Percentiles rank a stretch among this genome's conserved stretches.
phyloP scores from a whole-genome alignment of 495 filamentous ascomycete genomes.

The Xylaria scruposa region DNA sequence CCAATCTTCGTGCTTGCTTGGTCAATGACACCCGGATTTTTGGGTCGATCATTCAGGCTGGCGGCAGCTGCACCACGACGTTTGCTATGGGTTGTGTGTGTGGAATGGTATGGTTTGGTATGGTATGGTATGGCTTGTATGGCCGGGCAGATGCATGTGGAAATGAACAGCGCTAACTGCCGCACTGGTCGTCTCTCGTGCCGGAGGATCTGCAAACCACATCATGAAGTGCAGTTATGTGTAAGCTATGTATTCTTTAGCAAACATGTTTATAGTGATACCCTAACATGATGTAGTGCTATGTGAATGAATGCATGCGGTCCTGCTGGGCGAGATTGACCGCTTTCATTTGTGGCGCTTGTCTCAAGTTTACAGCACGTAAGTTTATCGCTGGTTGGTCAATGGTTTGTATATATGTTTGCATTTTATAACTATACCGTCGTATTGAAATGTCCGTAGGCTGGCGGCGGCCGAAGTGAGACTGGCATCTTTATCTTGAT shows the following conservation, averaged over 20 bases:
- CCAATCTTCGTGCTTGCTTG: slow-evolving; percentile 8
- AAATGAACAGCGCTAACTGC: slow-evolving; percentile 25
- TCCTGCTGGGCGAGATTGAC: slow-evolving; percentile 11
- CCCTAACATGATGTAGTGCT: background rate
- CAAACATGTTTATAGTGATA: background rate
- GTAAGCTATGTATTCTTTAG: background rate
- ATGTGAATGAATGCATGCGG: background rate
- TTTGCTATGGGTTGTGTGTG: slow-evolving; percentile 10
- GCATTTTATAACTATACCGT: background rate
- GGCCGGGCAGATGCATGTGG: slow-evolving; percentile 16
- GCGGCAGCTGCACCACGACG: slow-evolving; percentile 1
- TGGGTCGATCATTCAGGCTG: slow-evolving; percentile 9
- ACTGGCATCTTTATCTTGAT: background rate
- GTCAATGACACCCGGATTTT: background rate
- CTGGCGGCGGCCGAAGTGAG: background rate
- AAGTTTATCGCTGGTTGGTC: background rate
- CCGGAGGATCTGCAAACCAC: slow-evolving; percentile 26
- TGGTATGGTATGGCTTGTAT: background rate
- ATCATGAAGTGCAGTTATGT: background rate
- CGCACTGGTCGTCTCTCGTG: slow-evolving; percentile 12
- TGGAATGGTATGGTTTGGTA: background rate
- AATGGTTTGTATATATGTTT: background rate
- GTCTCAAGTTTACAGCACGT: slow-evolving; percentile 6
- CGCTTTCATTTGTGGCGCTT: slow-evolving; percentile 10
- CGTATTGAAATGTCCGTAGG: background rate